Evolutionary conservation across 352 stramenopile genomes (phyloP).

Genomic region (Phytopythium cucurbitacearum): DNA sequence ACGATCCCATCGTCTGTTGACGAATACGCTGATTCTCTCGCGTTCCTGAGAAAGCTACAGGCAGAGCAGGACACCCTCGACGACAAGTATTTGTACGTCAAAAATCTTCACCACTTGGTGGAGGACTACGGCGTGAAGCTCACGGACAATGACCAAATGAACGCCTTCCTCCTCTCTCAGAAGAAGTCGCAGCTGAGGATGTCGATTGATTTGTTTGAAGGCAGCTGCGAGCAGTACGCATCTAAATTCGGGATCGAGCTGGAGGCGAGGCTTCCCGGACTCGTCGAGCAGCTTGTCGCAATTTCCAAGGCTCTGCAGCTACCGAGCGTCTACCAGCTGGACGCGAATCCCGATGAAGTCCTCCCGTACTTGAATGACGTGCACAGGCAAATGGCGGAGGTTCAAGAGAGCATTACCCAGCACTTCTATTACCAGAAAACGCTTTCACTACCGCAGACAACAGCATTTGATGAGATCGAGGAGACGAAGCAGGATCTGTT

Average conservation of each 20-base stretch:
- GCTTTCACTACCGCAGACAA: slow-evolving; percentile 42
- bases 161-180: slow-evolving; percentile 69
- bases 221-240: slow-evolving; percentile 61
- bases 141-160: slow-evolving; percentile 64
- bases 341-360: slow-evolving; percentile 40
- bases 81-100: slow-evolving; percentile 49
- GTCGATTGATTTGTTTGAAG: slow-evolving; percentile 76
- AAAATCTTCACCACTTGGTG: slow-evolving; percentile 52
- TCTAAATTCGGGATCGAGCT: slow-evolving; percentile 75
- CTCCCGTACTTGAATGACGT: slow-evolving; percentile 37
- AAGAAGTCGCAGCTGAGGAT: slow-evolving; percentile 69
- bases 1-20: slow-evolving; percentile 67
- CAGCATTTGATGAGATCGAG: slow-evolving; percentile 81
- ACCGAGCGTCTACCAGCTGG: slow-evolving; percentile 37
- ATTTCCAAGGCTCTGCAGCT: slow-evolving; percentile 33
- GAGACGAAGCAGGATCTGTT: slow-evolving; percentile 62
- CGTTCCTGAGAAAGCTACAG: slow-evolving; percentile 54
- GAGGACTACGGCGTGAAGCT: slow-evolving; percentile 72
- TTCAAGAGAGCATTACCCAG: slow-evolving; percentile 16
- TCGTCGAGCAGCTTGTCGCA: slow-evolving; percentile 26
- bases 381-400: slow-evolving; percentile 16
- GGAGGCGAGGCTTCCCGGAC: slow-evolving; percentile 40
- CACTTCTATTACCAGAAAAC: slow-evolving; percentile 60
- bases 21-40: slow-evolving; percentile 60
- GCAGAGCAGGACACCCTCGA: slow-evolving; percentile 37